A percentile compares a stretch with the other conserved stretches of the same genome.
phyloP scores from a whole-genome alignment of 2,329 filamentous ascomycete species.

The Raffaelea ambrosiae region DNA sequence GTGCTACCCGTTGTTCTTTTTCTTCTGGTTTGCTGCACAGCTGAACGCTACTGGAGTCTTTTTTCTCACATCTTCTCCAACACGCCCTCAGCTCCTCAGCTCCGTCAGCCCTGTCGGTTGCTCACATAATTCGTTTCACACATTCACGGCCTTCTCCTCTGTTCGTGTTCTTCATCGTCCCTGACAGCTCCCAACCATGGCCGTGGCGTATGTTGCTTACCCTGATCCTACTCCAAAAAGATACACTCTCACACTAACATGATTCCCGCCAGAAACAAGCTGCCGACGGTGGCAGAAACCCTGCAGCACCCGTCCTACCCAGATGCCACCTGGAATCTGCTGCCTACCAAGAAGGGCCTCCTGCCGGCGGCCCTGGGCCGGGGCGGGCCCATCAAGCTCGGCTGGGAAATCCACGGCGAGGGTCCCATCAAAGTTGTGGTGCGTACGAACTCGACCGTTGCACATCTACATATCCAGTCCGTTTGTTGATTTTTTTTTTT shows the following conservation, averaged over 20 bases:
- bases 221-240: no score
- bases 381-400: conserved; percentile 67
- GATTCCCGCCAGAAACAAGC: neutral
- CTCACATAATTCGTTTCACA: no score
- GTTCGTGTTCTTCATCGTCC: no score
- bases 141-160: no score
- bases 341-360: conserved; percentile 54
- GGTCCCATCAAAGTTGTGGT: conserved; percentile 67
- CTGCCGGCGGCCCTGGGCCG: conserved; percentile 57
- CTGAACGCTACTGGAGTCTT: no score
- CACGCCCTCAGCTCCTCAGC: no score
- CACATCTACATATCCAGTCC: neutral
- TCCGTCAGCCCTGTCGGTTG: no score
- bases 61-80: no score
- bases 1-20: no score
- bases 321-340: conserved; percentile 59
- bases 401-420: conserved; percentile 72
- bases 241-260: no score
- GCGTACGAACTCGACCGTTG: conserved; percentile 26
- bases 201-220: neutral
- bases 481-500: conserved; percentile 1
- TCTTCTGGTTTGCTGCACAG: no score
- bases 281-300: conserved; percentile 44
- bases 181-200: neutral
- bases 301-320: conserved; percentile 57